These are phyloP conservation scores for Stereocaulon alpinum DNA, from an alignment of 495 filamentous ascomycete species.

Conservation along the genomic window DNA sequence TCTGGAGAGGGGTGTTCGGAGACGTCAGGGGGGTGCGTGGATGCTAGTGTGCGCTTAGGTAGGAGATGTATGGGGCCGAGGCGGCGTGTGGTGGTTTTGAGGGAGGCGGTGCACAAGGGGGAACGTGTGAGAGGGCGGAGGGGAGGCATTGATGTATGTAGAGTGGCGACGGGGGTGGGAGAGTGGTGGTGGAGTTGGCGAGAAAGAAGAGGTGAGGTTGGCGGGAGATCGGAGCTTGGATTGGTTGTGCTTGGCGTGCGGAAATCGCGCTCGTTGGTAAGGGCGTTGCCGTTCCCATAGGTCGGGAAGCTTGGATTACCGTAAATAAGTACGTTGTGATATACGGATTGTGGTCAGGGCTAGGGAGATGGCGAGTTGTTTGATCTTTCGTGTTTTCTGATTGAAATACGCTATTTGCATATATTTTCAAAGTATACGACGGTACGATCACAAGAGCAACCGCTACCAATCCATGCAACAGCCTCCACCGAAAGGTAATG, in stretches of 20 bases:
- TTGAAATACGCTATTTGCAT: too few species aligned
- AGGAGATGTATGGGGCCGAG: neutral
- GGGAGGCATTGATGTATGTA: constrained; percentile 15
- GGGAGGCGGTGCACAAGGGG: neutral
- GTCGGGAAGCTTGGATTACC: too few species aligned
- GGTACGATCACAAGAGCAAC: too few species aligned
- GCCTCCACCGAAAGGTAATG: too few species aligned
- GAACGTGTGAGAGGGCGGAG: constrained; percentile 4
- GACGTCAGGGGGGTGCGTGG: constrained; percentile 11
- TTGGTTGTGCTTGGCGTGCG: neutral
- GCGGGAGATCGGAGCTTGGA: neutral
- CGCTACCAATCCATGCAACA: too few species aligned
- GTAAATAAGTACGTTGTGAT: too few species aligned
- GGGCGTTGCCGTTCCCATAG: too few species aligned
- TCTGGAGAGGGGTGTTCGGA: constrained; percentile 9
- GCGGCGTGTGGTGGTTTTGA: neutral
- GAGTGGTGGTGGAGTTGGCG: neutral
- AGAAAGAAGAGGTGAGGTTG: neutral
- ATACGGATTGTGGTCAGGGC: too few species aligned
- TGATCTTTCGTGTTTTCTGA: too few species aligned
- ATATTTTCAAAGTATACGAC: too few species aligned
- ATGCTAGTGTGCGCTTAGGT: neutral
- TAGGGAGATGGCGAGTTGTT: too few species aligned
- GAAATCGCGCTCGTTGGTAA: too few species aligned
- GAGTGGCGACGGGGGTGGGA: neutral